Conservation (phyloP, 805 yeast species). For the Suhomyces canberraensis region DNA sequence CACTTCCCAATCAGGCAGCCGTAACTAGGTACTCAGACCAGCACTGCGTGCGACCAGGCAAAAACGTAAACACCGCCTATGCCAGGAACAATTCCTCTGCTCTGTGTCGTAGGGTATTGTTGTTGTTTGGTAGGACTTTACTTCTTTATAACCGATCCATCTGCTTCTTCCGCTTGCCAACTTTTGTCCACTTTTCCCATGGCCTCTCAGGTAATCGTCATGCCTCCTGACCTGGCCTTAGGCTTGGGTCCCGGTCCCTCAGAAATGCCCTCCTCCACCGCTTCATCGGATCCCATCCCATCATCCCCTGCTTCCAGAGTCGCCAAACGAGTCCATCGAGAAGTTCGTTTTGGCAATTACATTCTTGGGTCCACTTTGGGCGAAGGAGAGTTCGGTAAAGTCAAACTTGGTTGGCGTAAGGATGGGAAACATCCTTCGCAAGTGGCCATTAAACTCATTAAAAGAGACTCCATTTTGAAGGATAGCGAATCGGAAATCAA, state of each 20-base stretch:
- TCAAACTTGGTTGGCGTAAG: constrained; percentile 92
- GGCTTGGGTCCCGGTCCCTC: constrained; percentile 1
- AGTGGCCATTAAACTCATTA: constrained; percentile 90
- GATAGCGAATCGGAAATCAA: constrained; percentile 84
- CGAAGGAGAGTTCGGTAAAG: constrained; percentile 98
- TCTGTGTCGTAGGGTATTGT: neutral
- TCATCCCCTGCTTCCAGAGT: constrained; percentile 2
- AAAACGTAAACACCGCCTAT: constrained; percentile 8
- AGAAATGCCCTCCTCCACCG: neutral
- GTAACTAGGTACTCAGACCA: constrained; percentile 1
- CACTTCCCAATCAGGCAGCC: constrained; percentile 3
- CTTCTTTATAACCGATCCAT: constrained; percentile 3
- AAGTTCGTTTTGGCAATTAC: constrained; percentile 85
- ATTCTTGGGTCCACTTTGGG: constrained; percentile 91
- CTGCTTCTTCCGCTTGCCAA: constrained; percentile 1
- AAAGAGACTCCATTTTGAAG: constrained; percentile 83
- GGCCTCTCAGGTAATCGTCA: constrained; percentile 6
- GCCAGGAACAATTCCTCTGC: constrained; percentile 5
- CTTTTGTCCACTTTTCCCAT: neutral
- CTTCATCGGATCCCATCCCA: neutral
- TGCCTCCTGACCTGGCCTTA: constrained; percentile 2
- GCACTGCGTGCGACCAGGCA: constrained; percentile 2
- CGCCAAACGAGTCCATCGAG: constrained; percentile 46
- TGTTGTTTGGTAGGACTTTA: neutral
- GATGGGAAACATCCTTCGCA: constrained; percentile 75